Evolutionary conservation across 2,329 filamentous ascomycete genomes (phyloP), one percentile per base, ranked within the genome.

Genomic region (Nannizziopsis barbatae): DNA sequence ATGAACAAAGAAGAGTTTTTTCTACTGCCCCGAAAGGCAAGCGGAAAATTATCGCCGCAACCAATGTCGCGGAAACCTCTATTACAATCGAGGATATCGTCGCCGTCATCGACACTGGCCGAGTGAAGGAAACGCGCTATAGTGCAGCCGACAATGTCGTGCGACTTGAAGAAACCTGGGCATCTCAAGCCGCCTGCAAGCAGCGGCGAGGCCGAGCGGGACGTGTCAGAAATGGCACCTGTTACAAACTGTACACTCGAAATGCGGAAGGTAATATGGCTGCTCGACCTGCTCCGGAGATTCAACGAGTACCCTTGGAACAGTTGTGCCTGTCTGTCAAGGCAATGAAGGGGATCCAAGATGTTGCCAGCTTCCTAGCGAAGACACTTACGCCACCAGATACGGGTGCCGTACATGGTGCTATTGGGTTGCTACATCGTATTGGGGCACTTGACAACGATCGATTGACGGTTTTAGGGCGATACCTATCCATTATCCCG

Each of bases 61-160:
- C 92, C 39, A 98, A 98, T 59, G 90, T 98, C 2, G 92, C 92
- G 1, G 92, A 98, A 65, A 98, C 92, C 0, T 96, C 92, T 1
- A 96, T 98, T 63, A 98, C 92, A 0, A 98, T 98, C 52, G 89
- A 95, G 61, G 92, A 98, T 61, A 86, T 98, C 46, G 85, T 96
- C 2, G 90, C 86, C 1, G 92, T 98, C 40, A 90, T 98, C 54
- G 92, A 98, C 63, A 92, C 84, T 9, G 92, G 92, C 22, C 82
- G 87, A 46, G 92, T 98, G 51, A 98, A 98, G 62, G 90, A 98
- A 66, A 98, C 89, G 0, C 90, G 86, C 62, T 96, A 89, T 58
- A 92, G 96, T 62, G 80, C 87, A 0, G 77, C 83, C 53, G 94
- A 84, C 62, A 95, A 95, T 62, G 95, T 96, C 81, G 84, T 93